Conservation (phyloP, 768 basidiomycete species). For the Agaricus bisporus region DNA sequence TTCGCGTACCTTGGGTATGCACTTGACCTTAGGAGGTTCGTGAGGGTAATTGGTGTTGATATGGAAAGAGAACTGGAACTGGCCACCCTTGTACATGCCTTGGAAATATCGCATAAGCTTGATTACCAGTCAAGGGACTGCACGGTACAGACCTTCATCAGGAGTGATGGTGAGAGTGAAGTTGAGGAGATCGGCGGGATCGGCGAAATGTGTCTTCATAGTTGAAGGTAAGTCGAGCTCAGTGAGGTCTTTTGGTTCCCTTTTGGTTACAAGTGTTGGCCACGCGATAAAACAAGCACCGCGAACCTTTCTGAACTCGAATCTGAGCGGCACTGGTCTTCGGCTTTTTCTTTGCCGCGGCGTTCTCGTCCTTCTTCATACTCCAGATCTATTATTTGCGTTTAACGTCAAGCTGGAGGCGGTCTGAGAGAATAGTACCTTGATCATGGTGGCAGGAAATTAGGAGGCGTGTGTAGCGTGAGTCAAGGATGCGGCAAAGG, state of each 20-base stretch:
- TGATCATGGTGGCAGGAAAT: constrained; percentile 37
- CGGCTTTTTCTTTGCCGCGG: constrained; percentile 95
- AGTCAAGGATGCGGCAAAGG: constrained; percentile 27
- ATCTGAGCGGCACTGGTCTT: constrained; percentile 98
- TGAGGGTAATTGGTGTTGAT: constrained; percentile 99
- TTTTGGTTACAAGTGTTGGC: neutral
- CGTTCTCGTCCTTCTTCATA: constrained; percentile 99
- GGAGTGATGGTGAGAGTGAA: constrained; percentile 94
- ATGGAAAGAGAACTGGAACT: constrained; percentile 88
- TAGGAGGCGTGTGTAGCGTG: constrained; percentile 23
- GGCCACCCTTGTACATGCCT: constrained; percentile 99
- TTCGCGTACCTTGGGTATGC: constrained; percentile 76
- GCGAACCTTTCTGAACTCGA: constrained; percentile 95
- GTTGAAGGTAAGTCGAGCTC: constrained; percentile 94
- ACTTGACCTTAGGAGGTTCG: constrained; percentile 98
- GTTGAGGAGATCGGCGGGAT: constrained; percentile 92
- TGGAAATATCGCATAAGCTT: neutral
- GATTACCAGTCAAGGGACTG: neutral
- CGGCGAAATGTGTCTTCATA: constrained; percentile 93
- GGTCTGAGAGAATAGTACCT: constrained; percentile 22
- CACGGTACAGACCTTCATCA: constrained; percentile 73
- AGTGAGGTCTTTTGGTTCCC: constrained; percentile 65
- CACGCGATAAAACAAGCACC: constrained; percentile 1
- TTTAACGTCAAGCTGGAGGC: neutral
- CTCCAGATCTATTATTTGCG: constrained; percentile 77